phyloP scores from a whole-genome alignment of 1,139 yeast species.

The Yamadazyma dendronema region DNA sequence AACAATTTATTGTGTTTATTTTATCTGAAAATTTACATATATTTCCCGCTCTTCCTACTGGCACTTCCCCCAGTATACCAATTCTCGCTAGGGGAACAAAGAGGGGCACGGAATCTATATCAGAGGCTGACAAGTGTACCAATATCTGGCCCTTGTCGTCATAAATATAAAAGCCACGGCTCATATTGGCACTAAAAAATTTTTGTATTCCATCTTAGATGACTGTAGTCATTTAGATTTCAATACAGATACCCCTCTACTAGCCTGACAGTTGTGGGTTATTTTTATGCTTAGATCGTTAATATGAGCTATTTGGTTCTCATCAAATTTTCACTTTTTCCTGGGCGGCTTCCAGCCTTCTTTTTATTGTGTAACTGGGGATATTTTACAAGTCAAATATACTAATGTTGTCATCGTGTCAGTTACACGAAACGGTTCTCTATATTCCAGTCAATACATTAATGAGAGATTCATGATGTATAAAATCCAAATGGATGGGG shows the following conservation, averaged over 20 bases:
- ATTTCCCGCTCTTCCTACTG: too few species aligned
- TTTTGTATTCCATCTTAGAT: constrained; percentile 71
- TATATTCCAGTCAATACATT: constrained; percentile 82
- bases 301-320: constrained; percentile 23
- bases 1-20: too few species aligned
- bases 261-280: constrained; percentile 90
- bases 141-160: constrained; percentile 72
- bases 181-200: constrained; percentile 92
- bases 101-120: constrained; percentile 92
- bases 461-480: constrained; percentile 72
- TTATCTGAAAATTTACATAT: too few species aligned
- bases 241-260: constrained; percentile 92
- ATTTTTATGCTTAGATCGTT: constrained; percentile 60
- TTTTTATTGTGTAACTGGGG: constrained; percentile 30
- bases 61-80: constrained; percentile 96
- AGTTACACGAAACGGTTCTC: constrained; percentile 83
- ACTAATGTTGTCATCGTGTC: constrained; percentile 84
- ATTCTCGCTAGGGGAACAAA: constrained; percentile 70
- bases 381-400: constrained; percentile 39
- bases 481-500: constrained; percentile 64
- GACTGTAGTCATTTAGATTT: constrained; percentile 78
- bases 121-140: constrained; percentile 62
- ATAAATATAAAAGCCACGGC: constrained; percentile 77
- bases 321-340: constrained; percentile 14
- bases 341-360: constrained; percentile 19